Percentiles rank a stretch among this genome's conserved stretches.
Evolutionary conservation across 768 basidiomycete species (phyloP).

Genomic region (Boletus vermiculosoides): DNA sequence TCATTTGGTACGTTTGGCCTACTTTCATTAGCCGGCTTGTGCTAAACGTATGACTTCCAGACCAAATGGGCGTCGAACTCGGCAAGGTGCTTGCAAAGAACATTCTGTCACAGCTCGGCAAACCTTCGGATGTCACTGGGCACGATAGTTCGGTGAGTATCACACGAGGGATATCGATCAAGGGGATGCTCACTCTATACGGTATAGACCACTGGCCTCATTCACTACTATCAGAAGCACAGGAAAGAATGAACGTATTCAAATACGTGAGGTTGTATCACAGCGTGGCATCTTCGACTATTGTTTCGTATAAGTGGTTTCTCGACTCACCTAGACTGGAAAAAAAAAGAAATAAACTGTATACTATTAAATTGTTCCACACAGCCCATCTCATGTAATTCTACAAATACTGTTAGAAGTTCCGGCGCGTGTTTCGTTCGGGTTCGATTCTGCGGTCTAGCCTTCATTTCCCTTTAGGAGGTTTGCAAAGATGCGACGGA

Average conservation of each 20-base stretch:
- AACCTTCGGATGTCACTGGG: constrained; percentile 72
- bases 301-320: neutral
- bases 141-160: constrained; percentile 79
- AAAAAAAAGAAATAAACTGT: neutral
- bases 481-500: neutral
- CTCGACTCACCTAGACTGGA: neutral
- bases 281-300: neutral
- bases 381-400: constrained; percentile 11
- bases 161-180: neutral
- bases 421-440: neutral
- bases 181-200: constrained; percentile 3
- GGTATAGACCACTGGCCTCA: constrained; percentile 85
- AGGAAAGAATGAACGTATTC: constrained; percentile 59
- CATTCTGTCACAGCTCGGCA: constrained; percentile 85
- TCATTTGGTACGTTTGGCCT: constrained; percentile 71
- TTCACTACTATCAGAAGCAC: constrained; percentile 94
- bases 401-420: neutral
- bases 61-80: constrained; percentile 99
- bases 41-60: constrained; percentile 36
- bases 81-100: constrained; percentile 97
- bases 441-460: neutral
- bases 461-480: neutral
- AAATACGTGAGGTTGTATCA: constrained; percentile 28
- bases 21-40: neutral
- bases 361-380: constrained; percentile 2